These are phyloP conservation scores for Microdochium paspali DNA, from an alignment of 2,329 filamentous ascomycete genomes.

Conservation along the genomic window DNA sequence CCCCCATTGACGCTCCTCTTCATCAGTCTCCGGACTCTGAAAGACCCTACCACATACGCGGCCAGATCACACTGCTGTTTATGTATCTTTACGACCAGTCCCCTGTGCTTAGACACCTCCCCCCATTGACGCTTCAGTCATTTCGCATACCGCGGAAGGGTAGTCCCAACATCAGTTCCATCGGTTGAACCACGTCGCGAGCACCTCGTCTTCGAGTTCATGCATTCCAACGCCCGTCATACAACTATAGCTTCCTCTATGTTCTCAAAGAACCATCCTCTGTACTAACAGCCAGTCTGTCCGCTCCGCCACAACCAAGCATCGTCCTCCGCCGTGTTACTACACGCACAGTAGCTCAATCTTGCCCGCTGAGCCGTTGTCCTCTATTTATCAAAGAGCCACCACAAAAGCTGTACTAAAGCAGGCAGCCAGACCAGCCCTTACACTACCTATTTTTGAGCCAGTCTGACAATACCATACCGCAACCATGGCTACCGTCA, in stretches of 20 bases:
- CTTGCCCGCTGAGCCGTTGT: neutral
- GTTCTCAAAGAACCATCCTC: slow-evolving; percentile 42
- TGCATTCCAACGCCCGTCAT: slow-evolving; percentile 43
- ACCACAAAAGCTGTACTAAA: neutral
- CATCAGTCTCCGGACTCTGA: neutral
- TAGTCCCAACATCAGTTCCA: slow-evolving; percentile 79
- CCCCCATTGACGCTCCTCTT: neutral
- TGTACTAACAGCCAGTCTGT: slow-evolving; percentile 37
- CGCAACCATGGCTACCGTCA: slow-evolving; percentile 89
- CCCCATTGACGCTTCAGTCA: slow-evolving; percentile 90
- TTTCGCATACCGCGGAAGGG: slow-evolving; percentile 94
- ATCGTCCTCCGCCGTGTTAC: neutral
- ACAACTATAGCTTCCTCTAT: slow-evolving; percentile 41
- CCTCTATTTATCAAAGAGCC: neutral
- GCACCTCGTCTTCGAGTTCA: slow-evolving; percentile 37
- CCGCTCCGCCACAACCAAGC: neutral
- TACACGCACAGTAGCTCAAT: slow-evolving; percentile 7
- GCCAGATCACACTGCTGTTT: slow-evolving; percentile 53
- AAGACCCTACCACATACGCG: neutral
- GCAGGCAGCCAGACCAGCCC: neutral
- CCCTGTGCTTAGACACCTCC: slow-evolving; percentile 89
- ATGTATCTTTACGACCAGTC: slow-evolving; percentile 95
- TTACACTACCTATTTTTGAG: neutral
- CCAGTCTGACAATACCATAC: slow-evolving; percentile 16
- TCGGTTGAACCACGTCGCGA: slow-evolving; percentile 62